phyloP scores from a whole-genome alignment of 768 basidiomycete genomes.

The Sporobolomyces pararoseus region DNA sequence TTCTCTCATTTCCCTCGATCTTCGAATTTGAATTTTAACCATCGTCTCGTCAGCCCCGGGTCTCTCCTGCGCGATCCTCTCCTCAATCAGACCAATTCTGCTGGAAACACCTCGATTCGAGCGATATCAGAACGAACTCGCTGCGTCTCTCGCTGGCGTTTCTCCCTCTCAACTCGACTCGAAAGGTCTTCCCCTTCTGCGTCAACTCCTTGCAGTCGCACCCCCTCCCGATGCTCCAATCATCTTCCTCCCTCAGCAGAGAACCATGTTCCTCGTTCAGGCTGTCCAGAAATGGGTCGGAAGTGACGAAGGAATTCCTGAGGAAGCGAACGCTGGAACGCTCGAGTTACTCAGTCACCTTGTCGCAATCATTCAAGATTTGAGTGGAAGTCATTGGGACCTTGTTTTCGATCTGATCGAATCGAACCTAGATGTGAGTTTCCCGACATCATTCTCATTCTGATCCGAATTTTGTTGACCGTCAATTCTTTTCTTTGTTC shows the following conservation, averaged over 20 bases:
- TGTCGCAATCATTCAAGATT: conserved; percentile 80
- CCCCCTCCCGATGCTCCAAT: conserved; percentile 74
- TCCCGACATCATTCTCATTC: conserved; percentile 14
- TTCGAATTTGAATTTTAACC: not conserved
- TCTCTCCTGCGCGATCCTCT: conserved; percentile 64
- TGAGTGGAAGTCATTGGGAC: conserved; percentile 87
- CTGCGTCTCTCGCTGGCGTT: conserved; percentile 70
- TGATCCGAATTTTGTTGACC: not conserved
- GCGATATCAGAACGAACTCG: conserved; percentile 82
- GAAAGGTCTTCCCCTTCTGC: conserved; percentile 65
- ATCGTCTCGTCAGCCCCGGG: conserved; percentile 59
- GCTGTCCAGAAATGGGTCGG: conserved; percentile 77
- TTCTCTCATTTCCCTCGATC: not conserved
- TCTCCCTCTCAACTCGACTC: conserved; percentile 61
- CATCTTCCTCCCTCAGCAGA: conserved; percentile 74
- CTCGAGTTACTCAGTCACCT: conserved; percentile 64
- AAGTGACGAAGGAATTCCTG: conserved; percentile 63
- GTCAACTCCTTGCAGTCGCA: conserved; percentile 66
- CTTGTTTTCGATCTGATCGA: conserved; percentile 84
- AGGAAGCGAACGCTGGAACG: conserved; percentile 22
- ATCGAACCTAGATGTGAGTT: conserved; percentile 74
- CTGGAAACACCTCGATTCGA: conserved; percentile 69
- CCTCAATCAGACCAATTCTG: conserved; percentile 60
- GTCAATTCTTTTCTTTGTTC: not conserved
- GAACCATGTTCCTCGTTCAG: conserved; percentile 83